These are phyloP conservation scores for Sporisorium sorghi DNA, from an alignment of 1,284 basidiomycete species.

Conservation along the genomic window DNA sequence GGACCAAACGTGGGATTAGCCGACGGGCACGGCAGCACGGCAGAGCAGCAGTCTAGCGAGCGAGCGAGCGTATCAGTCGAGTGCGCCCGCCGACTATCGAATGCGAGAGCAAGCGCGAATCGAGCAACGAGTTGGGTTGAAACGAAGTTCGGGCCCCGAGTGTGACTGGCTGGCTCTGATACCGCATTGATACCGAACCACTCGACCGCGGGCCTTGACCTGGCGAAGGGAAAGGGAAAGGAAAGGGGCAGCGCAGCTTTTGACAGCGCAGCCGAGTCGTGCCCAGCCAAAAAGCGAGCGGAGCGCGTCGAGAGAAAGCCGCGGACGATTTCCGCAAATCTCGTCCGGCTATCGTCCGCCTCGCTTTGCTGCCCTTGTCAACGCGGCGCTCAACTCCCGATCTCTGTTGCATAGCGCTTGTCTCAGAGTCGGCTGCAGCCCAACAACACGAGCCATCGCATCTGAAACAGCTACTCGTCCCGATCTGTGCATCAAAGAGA, in stretches of 20 bases:
- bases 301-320: background rate
- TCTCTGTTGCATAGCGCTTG: background rate
- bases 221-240: background rate
- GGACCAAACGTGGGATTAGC: background rate
- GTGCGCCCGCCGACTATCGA: no score
- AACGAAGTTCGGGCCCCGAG: background rate
- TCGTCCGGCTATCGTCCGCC: conserved; percentile 14
- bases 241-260: background rate
- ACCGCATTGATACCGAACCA: background rate
- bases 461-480: no score
- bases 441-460: no score
- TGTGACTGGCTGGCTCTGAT: background rate
- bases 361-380: conserved; percentile 15
- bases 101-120: background rate
- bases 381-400: background rate
- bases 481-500: background rate
- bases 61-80: background rate
- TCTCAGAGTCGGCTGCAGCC: no score
- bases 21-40: background rate
- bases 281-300: background rate
- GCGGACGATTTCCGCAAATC: conserved; percentile 31
- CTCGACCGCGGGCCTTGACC: conserved; percentile 11
- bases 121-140: conserved; percentile 1
- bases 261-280: conserved; percentile 3
- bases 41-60: background rate